These are phyloP conservation scores for Aspergillus pseudoviridinutans DNA, from an alignment of 2,329 filamentous ascomycete species.

Conservation along the genomic window DNA sequence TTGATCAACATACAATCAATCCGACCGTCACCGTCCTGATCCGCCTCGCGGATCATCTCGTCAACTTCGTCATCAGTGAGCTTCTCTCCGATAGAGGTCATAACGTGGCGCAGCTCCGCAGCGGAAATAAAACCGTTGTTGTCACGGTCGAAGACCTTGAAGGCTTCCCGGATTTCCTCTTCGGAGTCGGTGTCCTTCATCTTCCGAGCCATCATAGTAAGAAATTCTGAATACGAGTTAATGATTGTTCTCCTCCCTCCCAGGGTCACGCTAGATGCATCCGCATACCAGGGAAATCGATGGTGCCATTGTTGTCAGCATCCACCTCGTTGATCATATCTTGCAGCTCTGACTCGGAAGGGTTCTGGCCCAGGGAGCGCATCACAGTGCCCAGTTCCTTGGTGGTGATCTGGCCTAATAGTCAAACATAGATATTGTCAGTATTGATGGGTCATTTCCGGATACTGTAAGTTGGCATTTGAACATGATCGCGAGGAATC, in stretches of 20 bases:
- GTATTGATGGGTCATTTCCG: neutral
- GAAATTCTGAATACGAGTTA: slow-evolving; percentile 60
- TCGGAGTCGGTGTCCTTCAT: slow-evolving; percentile 93
- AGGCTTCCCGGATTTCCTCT: slow-evolving; percentile 84
- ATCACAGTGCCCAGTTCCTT: slow-evolving; percentile 88
- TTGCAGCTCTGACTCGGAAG: slow-evolving; percentile 83
- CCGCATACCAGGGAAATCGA: slow-evolving; percentile 77
- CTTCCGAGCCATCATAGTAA: slow-evolving; percentile 92
- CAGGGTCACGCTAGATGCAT: neutral
- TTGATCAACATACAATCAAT: slow-evolving; percentile 69
- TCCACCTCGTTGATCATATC: slow-evolving; percentile 95
- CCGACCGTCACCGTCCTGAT: slow-evolving; percentile 82
- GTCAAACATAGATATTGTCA: slow-evolving; percentile 8
- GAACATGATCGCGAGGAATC: slow-evolving; percentile 2
- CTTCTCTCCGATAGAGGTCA: slow-evolving; percentile 90
- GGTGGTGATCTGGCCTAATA: slow-evolving; percentile 79
- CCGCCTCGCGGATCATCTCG: slow-evolving; percentile 89
- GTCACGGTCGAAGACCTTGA: slow-evolving; percentile 87
- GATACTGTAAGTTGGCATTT: neutral
- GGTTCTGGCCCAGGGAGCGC: slow-evolving; percentile 86
- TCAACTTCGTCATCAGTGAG: slow-evolving; percentile 87
- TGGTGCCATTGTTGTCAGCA: slow-evolving; percentile 88
- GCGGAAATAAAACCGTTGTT: slow-evolving; percentile 92
- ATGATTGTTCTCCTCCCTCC: neutral
- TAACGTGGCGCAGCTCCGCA: slow-evolving; percentile 82